Evolutionary conservation across 352 stramenopile genomes (phyloP).

Genomic region (Phytopythium helicoides): DNA sequence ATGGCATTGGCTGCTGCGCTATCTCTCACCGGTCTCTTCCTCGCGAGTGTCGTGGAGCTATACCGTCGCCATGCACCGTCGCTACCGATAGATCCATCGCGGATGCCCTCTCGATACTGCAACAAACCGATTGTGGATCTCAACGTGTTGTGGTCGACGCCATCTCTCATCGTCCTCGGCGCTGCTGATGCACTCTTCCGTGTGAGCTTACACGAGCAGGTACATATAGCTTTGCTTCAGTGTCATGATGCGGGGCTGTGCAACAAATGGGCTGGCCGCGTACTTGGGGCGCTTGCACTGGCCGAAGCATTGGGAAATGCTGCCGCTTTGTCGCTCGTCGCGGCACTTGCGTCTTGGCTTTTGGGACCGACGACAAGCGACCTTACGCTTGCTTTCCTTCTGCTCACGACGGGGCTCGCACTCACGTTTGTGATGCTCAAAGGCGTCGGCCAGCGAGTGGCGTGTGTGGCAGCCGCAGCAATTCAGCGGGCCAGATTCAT

Average conservation of each 20-base stretch:
- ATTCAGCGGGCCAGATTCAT: not conserved
- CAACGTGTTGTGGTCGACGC: conserved; percentile 47
- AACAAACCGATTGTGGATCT: conserved; percentile 39
- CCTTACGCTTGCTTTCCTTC: conserved; percentile 58
- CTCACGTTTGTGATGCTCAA: conserved; percentile 53
- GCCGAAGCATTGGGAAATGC: conserved; percentile 56
- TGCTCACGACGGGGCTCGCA: conserved; percentile 55
- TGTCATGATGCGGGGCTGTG: not conserved
- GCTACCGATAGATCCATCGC: not conserved
- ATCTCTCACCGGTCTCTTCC: conserved; percentile 62
- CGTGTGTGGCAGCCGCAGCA: not conserved
- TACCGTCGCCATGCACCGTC: conserved; percentile 43
- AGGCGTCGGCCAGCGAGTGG: conserved; percentile 15
- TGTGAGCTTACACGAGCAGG: conserved; percentile 54
- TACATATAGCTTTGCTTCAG: conserved; percentile 30
- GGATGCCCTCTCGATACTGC: conserved; percentile 9
- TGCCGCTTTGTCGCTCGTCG: conserved; percentile 46
- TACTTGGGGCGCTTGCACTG: conserved; percentile 46
- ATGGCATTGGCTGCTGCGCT: conserved; percentile 54
- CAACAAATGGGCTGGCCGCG: conserved; percentile 36
- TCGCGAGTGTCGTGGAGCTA: conserved; percentile 73
- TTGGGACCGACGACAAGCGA: conserved; percentile 50
- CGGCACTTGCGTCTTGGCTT: conserved; percentile 57
- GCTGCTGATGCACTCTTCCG: conserved; percentile 62
- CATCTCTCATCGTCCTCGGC: conserved; percentile 53